Conservation (phyloP, 2,329 filamentous ascomycete species). For the Paracorniculantispora psalliotae region DNA sequence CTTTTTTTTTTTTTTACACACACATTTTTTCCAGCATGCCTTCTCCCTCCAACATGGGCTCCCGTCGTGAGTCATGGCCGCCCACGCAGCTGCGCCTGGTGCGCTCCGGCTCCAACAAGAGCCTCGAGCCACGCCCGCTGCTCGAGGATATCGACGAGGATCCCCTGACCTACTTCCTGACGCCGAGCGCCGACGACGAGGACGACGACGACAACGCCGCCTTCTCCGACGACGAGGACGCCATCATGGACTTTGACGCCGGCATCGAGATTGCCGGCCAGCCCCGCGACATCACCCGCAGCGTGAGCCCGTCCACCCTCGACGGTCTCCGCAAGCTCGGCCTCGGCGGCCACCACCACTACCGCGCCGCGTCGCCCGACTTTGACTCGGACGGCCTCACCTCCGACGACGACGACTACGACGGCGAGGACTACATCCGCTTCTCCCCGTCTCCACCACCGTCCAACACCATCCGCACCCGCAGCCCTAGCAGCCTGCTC, state of each 20-base stretch:
- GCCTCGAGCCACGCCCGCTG: constrained; percentile 34
- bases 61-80: constrained; percentile 46
- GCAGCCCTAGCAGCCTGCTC: neutral
- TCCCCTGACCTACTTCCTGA: constrained; percentile 53
- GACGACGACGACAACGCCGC: constrained; percentile 31
- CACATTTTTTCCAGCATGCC: constrained; percentile 36
- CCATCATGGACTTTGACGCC: constrained; percentile 49
- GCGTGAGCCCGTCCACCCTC: constrained; percentile 53
- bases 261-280: constrained; percentile 49
- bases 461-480: constrained; percentile 25
- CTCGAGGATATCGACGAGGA: constrained; percentile 48
- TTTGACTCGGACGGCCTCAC: constrained; percentile 38
- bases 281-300: constrained; percentile 44
- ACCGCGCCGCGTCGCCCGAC: constrained; percentile 30
- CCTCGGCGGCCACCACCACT: constrained; percentile 15
- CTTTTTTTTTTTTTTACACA: neutral
- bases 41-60: constrained; percentile 26
- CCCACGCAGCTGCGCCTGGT: constrained; percentile 46
- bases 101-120: constrained; percentile 34
- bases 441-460: constrained; percentile 36
- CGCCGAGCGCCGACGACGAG: constrained; percentile 40
- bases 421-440: constrained; percentile 47
- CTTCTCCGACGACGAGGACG: constrained; percentile 27
- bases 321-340: constrained; percentile 44
- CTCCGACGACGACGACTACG: constrained; percentile 42